Conservation (phyloP, 495 filamentous ascomycete species). For the Penicillium angulare region DNA sequence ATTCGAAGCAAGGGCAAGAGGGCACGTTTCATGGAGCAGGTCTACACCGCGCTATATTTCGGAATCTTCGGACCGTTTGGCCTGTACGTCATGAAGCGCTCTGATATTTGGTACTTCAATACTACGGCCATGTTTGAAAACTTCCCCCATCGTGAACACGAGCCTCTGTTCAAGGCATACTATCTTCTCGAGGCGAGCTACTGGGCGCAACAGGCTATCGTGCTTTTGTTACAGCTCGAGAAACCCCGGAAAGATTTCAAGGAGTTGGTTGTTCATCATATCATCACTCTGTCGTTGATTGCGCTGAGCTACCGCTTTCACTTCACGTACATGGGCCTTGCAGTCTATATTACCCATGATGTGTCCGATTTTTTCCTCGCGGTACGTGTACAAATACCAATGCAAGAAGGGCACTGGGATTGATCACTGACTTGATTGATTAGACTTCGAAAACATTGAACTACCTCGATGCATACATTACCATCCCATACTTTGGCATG, state of each 20-base stretch:
- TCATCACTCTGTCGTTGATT: constrained; percentile 89
- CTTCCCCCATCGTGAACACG: constrained; percentile 86
- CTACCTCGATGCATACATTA: constrained; percentile 78
- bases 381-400: constrained; percentile 48
- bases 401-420: background rate
- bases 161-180: constrained; percentile 90
- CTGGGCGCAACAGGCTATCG: constrained; percentile 94
- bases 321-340: constrained; percentile 96
- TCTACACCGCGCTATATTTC: constrained; percentile 97
- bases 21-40: constrained; percentile 93
- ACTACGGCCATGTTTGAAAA: constrained; percentile 85
- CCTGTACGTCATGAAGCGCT: constrained; percentile 86
- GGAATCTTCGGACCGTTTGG: constrained; percentile 79
- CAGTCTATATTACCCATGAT: constrained; percentile 95
- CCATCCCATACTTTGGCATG: constrained; percentile 75
- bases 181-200: constrained; percentile 95
- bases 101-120: constrained; percentile 98
- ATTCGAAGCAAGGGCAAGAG: constrained; percentile 77
- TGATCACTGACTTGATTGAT: constrained; percentile 1
- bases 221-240: constrained; percentile 84
- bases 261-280: constrained; percentile 91
- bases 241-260: constrained; percentile 95
- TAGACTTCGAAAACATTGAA: constrained; percentile 93
- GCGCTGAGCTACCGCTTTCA: constrained; percentile 92
- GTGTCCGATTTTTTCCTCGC: constrained; percentile 97